Percentiles rank a stretch among this genome's conserved stretches.
Evolutionary conservation across 179 eudicot genomes (phyloP).

Genomic region (Dionaea muscipula): DNA sequence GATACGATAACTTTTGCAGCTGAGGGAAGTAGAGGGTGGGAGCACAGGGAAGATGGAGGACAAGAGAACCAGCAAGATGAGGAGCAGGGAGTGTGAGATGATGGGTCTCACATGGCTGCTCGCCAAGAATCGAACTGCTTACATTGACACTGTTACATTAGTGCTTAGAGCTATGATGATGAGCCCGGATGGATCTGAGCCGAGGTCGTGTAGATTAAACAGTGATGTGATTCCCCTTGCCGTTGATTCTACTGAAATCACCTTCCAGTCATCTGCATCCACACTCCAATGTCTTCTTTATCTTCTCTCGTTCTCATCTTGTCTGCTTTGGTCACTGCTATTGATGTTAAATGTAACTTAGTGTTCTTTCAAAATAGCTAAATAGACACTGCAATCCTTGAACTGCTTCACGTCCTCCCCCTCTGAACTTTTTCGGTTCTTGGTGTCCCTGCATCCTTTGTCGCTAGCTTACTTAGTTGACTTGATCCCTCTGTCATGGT

Average conservation of each 20-base stretch:
- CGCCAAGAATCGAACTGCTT: conserved; percentile 50
- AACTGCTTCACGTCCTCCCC: too few relatives aligned
- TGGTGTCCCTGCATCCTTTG: too few relatives aligned
- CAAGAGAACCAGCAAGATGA: conserved; percentile 59
- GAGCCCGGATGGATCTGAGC: conserved; percentile 33
- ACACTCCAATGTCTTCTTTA: conserved; percentile 6
- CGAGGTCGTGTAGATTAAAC: conserved; percentile 47
- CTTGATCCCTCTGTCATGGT: too few relatives aligned
- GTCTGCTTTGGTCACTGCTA: too few relatives aligned
- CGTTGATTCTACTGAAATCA: conserved; percentile 60
- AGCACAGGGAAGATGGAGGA: conserved; percentile 29
- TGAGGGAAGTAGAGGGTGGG: conserved; percentile 28
- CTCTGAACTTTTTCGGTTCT: too few relatives aligned
- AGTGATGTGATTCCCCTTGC: conserved; percentile 82
- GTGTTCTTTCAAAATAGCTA: too few relatives aligned
- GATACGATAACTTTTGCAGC: conserved; percentile 24
- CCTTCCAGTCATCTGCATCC: conserved; percentile 30
- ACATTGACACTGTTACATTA: conserved; percentile 56
- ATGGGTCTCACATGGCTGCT: conserved; percentile 97
- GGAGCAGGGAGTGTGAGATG: conserved; percentile 53
- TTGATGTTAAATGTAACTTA: too few relatives aligned
- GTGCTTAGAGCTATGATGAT: conserved; percentile 64
- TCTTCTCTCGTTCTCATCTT: conserved; percentile 13
- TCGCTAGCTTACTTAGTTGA: too few relatives aligned
- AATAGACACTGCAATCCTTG: too few relatives aligned